These are phyloP conservation scores for Candida qinlingensis DNA, from an alignment of 805 yeast species.

Conservation along the genomic window DNA sequence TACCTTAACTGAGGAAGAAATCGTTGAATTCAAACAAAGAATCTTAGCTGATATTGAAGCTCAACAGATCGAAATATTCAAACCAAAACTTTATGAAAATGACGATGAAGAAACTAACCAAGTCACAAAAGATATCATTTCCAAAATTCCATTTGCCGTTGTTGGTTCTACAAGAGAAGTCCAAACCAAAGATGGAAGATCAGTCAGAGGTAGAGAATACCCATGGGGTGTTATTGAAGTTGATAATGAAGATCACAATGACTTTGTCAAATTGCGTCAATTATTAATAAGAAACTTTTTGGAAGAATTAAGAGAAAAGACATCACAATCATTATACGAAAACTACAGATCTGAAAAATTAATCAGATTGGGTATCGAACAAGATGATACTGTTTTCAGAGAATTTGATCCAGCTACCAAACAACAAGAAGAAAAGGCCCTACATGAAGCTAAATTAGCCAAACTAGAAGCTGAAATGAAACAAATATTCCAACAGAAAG, in stretches of 20 bases:
- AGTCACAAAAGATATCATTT: constrained; percentile 60
- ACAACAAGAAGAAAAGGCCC: constrained; percentile 88
- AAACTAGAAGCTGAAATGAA: constrained; percentile 97
- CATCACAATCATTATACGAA: constrained; percentile 75
- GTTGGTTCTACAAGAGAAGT: constrained; percentile 82
- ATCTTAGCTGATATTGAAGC: constrained; percentile 70
- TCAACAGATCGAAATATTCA: constrained; percentile 71
- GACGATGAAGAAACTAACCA: constrained; percentile 80
- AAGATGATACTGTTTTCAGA: constrained; percentile 88
- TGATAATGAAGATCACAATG: constrained; percentile 91
- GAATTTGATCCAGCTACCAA: constrained; percentile 90
- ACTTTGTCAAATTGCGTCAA: constrained; percentile 84
- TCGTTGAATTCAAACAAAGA: constrained; percentile 66
- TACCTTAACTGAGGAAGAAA: constrained; percentile 84
- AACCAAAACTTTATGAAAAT: constrained; percentile 70
- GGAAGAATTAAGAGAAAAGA: constrained; percentile 89
- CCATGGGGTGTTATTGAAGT: constrained; percentile 98
- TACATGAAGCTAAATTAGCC: constrained; percentile 90
- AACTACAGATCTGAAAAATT: constrained; percentile 84
- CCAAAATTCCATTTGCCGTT: constrained; percentile 85
- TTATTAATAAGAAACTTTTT: constrained; percentile 82
- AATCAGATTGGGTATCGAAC: constrained; percentile 76
- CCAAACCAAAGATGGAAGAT: constrained; percentile 65
- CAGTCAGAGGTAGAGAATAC: constrained; percentile 85
- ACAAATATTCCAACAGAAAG: constrained; percentile 93